Base-by-base conservation (phyloP, 2,329 filamentous ascomycete species). In the Biscogniauxia mediterranea region DNA sequence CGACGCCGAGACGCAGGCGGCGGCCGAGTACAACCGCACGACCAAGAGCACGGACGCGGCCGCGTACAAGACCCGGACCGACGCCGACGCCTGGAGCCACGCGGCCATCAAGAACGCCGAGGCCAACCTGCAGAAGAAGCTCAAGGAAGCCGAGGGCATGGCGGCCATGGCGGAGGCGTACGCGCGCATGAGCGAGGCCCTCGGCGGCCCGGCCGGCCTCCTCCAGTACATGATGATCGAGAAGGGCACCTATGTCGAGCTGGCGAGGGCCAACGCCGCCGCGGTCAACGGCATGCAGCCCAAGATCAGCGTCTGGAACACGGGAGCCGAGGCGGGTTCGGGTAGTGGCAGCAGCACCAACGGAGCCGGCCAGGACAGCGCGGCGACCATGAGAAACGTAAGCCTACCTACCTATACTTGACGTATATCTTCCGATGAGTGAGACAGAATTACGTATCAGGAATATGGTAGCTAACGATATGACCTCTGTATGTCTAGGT, bases 221-320 rank as follows among this genome's bases (percentile, higher is more conserved):
- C 81, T 96, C 69, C 89, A 93, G 74, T 94, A 90, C 81, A 84
- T 94, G 77, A 96, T 96, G 92, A 87, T 96, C 72, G 89, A 93
- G 78, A 89, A 89, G 75, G 89, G 89, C 68, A 91, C 89, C 0
- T 94, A 92, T 75, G 85, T 91, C 72, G 84, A 88, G 68, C 84
- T 96, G 55, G 92, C 92, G 61, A 83, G 89, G 69, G 91, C 90
- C 55, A 96, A 96, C 69, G 91, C 89, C 54, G 74, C 82, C 32
- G 92, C 91, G 32, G 85, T 96, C 72, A 82, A 85, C 56, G 92
- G 92, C 25, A 78, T 96, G 67, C 85, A 93, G 74, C 92, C 92
- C 66, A 96, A 96, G 88, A 95, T 96, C 78, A 93, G 88, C 64
- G 87, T 94, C 25, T 96, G 92, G 92, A 95, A 92, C 73, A 96